Conservation (phyloP, 495 filamentous ascomycete genomes). For the Aspergillus panamensis region DNA sequence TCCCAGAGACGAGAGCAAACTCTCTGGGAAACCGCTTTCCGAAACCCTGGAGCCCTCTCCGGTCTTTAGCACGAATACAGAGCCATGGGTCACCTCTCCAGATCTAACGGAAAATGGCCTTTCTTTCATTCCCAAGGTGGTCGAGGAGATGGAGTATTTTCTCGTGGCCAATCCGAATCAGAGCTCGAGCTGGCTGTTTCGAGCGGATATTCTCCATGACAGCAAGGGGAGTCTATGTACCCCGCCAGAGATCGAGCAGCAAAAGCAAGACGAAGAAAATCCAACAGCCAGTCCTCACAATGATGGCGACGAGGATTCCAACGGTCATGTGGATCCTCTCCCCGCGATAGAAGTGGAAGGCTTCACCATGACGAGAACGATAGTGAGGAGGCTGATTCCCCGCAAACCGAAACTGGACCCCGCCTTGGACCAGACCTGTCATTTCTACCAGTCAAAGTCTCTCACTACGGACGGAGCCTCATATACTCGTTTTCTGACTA, state of each 20-base stretch:
- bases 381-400: constrained; percentile 75
- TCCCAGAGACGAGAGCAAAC: constrained; percentile 23
- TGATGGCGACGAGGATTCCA: constrained; percentile 1
- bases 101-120: constrained; percentile 30
- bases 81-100: constrained; percentile 35
- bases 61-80: constrained; percentile 12
- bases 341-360: constrained; percentile 43
- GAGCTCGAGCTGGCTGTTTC: constrained; percentile 76
- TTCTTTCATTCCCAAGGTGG: constrained; percentile 54
- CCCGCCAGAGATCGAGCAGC: constrained; percentile 25
- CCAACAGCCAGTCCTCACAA: not conserved
- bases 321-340: constrained; percentile 9
- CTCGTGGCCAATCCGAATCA: constrained; percentile 82
- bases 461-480: not conserved
- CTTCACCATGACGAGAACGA: constrained; percentile 54
- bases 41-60: constrained; percentile 27
- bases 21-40: constrained; percentile 32
- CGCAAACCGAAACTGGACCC: constrained; percentile 73
- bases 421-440: constrained; percentile 73
- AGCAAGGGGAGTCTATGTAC: constrained; percentile 37
- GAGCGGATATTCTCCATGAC: constrained; percentile 77
- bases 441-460: constrained; percentile 51
- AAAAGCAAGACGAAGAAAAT: not conserved
- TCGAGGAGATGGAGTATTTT: constrained; percentile 63
- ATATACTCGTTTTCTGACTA: constrained; percentile 51